Percentiles rank a stretch among this genome's conserved stretches.
Conservation (phyloP, 805 yeast species). For the Spathaspora sp. region DNA sequence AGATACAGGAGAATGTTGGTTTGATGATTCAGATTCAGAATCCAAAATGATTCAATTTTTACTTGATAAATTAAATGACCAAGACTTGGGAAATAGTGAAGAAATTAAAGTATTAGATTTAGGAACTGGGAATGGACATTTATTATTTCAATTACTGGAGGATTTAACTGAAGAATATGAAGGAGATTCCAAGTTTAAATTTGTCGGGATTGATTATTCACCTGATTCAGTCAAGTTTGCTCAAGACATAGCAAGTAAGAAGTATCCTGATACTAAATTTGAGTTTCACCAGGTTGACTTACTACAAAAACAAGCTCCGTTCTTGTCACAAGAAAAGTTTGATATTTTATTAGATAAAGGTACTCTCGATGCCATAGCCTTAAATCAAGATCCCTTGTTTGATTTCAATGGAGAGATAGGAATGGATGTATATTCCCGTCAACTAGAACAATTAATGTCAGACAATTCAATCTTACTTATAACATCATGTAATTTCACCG, state of each 20-base stretch:
- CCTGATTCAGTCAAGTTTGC: conserved; percentile 79
- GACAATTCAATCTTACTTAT: conserved; percentile 60
- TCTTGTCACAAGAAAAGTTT: conserved; percentile 39
- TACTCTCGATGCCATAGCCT: conserved; percentile 93
- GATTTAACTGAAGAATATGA: conserved; percentile 56
- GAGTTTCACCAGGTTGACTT: conserved; percentile 73
- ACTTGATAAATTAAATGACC: conserved; percentile 42
- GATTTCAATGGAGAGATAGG: conserved; percentile 46
- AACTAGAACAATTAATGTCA: conserved; percentile 55
- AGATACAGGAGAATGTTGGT: conserved; percentile 97
- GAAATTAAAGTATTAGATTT: conserved; percentile 59
- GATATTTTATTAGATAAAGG: conserved; percentile 91
- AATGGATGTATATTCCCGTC: conserved; percentile 58
- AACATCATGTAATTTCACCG: conserved; percentile 93
- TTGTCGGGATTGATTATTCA: conserved; percentile 81
- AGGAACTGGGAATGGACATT: conserved; percentile 96
- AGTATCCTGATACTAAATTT: conserved; percentile 31
- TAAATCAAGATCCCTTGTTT: conserved; percentile 52
- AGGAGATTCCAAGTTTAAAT: conserved; percentile 12
- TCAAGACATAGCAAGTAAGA: conserved; percentile 44
- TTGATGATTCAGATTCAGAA: conserved; percentile 93
- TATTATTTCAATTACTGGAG: conserved; percentile 64
- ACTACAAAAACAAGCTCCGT: conserved; percentile 36
- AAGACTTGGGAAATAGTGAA: conserved; percentile 15
- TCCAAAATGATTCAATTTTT: conserved; percentile 73